A percentile compares a stretch with the other conserved stretches of the same genome.
phyloP scores from a whole-genome alignment of 768 basidiomycete species.

The Boletellus ananiceps region DNA sequence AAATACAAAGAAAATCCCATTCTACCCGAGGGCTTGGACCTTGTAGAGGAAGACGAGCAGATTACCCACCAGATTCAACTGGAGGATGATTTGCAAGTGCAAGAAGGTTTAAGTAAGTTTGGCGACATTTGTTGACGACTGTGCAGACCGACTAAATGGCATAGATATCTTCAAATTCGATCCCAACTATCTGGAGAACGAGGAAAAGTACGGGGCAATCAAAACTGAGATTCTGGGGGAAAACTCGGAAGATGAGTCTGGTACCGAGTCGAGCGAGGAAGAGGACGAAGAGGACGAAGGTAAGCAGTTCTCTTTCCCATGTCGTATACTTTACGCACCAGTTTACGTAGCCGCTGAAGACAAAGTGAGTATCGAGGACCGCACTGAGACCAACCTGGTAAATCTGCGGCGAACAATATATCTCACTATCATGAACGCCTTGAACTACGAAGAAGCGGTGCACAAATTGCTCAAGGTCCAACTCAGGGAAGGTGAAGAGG shows the following conservation, averaged over 20 bases:
- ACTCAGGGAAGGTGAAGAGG: conserved; percentile 90
- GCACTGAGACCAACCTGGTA: conserved; percentile 92
- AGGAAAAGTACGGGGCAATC: conserved; percentile 89
- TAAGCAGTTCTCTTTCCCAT: background rate
- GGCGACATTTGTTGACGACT: background rate
- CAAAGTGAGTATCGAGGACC: conserved; percentile 89
- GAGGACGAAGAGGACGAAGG: conserved; percentile 58
- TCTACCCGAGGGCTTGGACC: conserved; percentile 87
- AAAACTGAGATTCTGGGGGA: conserved; percentile 93
- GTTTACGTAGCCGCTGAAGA: conserved; percentile 54
- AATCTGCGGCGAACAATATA: conserved; percentile 94
- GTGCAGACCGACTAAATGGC: conserved; percentile 7
- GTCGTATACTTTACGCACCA: conserved; percentile 26
- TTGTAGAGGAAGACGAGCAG: conserved; percentile 98
- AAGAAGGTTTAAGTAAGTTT: conserved; percentile 87
- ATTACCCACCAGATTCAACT: conserved; percentile 91
- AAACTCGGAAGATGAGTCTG: conserved; percentile 70
- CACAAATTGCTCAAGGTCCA: conserved; percentile 96
- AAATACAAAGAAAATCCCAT: conserved; percentile 99
- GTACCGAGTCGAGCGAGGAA: conserved; percentile 56
- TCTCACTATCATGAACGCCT: conserved; percentile 97
- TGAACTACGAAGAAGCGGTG: conserved; percentile 98
- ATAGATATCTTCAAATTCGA: conserved; percentile 95
- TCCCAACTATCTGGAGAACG: conserved; percentile 81
- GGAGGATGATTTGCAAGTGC: conserved; percentile 90